Evolutionary conservation across 2,329 filamentous ascomycete species (phyloP), one percentile per base, ranked within the genome.

Genomic region (Amphichorda felina): DNA sequence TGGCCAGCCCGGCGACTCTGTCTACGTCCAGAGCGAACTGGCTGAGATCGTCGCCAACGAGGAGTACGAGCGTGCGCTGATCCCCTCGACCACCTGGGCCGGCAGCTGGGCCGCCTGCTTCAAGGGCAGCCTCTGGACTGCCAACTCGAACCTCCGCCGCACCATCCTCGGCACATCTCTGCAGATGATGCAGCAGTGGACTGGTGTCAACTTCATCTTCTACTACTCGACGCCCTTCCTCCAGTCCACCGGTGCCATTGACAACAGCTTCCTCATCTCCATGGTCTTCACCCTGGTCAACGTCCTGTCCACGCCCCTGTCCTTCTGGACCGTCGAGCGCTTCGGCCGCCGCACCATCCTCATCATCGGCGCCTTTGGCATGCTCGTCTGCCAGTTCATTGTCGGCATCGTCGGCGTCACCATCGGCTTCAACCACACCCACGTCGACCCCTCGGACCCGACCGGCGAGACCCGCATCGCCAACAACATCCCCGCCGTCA

Each of bases 161-260:
- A 80, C 79, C 18, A 75, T 84, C 40, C 67, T 85, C 30, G 80
- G 80, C 48, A 81, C 75, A 30, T 79, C 77, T 18, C 66, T 84
- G 24, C 80, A 85, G 66, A 84, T 84, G 79, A 83, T 84, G 78
- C 80, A 84, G 60, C 79, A 83, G 60, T 74, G 68, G 66, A 88
- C 83, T 18, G 84, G 86, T 67, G 82, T 94, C 62, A 94, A 94
- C 71, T 93, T 89, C 62, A 84, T 91, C 68, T 91, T 88, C 68
- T 83, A 85, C 65, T 85, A 79, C 65, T 85, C 82, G 25, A 87
- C 83, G 24, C 75, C 82, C 40, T 93, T 94, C 75, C 82, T 94
- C 64, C 61, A 82, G 60, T 76, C 78, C 17, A 79, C 82, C 21
- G 80, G 80, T 45, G 81, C 82, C 48, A 85, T 93, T 50, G 46